Conservation (phyloP, 23 red algal species). For the Gracilaria gracilis region DNA sequence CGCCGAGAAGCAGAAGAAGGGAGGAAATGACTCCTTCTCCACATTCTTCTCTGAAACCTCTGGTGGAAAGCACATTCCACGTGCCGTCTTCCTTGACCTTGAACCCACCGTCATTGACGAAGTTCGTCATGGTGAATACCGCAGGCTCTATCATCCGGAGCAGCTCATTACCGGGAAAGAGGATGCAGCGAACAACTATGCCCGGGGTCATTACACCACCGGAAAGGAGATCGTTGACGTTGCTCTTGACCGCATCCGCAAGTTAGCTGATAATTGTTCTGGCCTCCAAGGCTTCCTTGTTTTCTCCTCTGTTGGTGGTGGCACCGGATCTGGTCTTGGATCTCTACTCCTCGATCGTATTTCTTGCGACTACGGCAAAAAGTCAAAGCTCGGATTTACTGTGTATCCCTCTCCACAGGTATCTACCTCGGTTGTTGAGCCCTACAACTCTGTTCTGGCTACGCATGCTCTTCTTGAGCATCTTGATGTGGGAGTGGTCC, state of each 20-base stretch:
- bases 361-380: conserved; percentile 99
- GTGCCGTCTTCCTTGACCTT: conserved; percentile 96
- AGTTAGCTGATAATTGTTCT: conserved; percentile 94
- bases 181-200: conserved; percentile 99
- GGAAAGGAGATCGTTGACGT: conserved; percentile 98
- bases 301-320: conserved; percentile 97
- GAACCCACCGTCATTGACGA: conserved; percentile 99
- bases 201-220: conserved; percentile 97
- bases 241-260: conserved; percentile 95
- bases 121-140: conserved; percentile 91
- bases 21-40: conserved; percentile 79
- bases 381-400: conserved; percentile 98
- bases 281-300: conserved; percentile 97
- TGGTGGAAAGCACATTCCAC: conserved; percentile 89
- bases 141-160: conserved; percentile 92
- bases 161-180: conserved; percentile 97
- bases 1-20: conserved; percentile 51
- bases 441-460: conserved; percentile 99
- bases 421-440: conserved; percentile 98
- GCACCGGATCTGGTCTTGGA: conserved; percentile 98
- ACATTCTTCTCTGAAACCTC: conserved; percentile 98
- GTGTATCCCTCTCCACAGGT: conserved; percentile 99
- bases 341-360: conserved; percentile 97
- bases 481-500: conserved; percentile 97
- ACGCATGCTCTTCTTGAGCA: conserved; percentile 98